Evolutionary conservation across 2,329 filamentous ascomycete genomes (phyloP).

Genomic region (Kalaharituber pfeilii): DNA sequence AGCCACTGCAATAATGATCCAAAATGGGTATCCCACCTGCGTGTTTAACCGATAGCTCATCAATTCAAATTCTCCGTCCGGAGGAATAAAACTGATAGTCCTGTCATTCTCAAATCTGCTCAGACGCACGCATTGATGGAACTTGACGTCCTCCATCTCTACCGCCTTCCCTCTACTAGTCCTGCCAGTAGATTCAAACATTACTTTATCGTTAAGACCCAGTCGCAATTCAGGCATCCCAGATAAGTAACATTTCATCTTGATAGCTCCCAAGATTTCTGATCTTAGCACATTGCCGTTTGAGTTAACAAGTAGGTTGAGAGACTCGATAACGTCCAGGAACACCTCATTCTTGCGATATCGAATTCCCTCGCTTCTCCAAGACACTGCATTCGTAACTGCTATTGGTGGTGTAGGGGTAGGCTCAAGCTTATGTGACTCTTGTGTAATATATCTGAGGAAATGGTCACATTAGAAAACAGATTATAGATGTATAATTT

Average conservation of each 20-base stretch:
- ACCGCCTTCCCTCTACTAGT: conserved; percentile 91
- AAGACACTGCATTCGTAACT: conserved; percentile 94
- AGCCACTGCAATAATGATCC: background rate
- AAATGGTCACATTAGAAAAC: no score
- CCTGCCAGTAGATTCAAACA: conserved; percentile 95
- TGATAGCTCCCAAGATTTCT: conserved; percentile 90
- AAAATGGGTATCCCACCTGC: conserved; percentile 31
- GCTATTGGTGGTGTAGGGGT: conserved; percentile 92
- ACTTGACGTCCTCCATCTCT: conserved; percentile 99
- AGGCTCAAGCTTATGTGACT: conserved; percentile 95
- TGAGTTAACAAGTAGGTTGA: conserved; percentile 86
- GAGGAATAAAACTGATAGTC: conserved; percentile 96
- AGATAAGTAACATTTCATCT: conserved; percentile 99
- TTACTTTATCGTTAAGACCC: conserved; percentile 95
- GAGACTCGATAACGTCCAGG: conserved; percentile 86
- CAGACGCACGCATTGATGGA: conserved; percentile 92
- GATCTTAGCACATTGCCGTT: conserved; percentile 90
- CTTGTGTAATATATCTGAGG: conserved; percentile 81
- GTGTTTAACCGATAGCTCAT: conserved; percentile 99
- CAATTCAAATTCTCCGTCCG: conserved; percentile 94
- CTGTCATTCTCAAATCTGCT: conserved; percentile 96
- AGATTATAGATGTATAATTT: no score
- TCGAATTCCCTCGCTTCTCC: conserved; percentile 92
- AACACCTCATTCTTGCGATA: conserved; percentile 99
- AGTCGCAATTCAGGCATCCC: conserved; percentile 94